A percentile compares a stretch with the other conserved stretches of the same genome.
Evolutionary conservation across 108 stramenopile species (phyloP).

Genomic region (Nitzschia sp.): DNA sequence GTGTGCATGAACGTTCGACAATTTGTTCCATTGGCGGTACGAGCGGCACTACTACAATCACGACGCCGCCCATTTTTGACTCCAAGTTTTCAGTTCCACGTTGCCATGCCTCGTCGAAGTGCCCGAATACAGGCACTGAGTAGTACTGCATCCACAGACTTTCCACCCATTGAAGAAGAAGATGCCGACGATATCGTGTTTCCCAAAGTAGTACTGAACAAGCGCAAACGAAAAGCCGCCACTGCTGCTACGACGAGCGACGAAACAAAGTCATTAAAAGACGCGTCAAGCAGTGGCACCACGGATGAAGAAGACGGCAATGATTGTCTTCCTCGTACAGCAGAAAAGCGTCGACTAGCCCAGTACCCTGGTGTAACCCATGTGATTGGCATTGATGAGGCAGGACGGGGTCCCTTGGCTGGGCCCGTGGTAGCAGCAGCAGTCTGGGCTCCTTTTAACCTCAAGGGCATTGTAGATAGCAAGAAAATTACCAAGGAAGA

Average conservation of each 20-base stretch:
- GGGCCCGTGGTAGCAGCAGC: constrained; percentile 89
- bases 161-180: not conserved
- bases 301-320: not conserved
- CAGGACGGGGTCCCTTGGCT: constrained; percentile 97
- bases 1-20: not conserved
- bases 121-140: not conserved
- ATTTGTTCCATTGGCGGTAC: not conserved
- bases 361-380: not conserved
- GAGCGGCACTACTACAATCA: not conserved
- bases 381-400: constrained; percentile 84
- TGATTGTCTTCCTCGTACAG: constrained; percentile 14
- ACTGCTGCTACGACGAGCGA: not conserved
- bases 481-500: constrained; percentile 90
- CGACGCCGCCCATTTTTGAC: not conserved
- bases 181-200: not conserved
- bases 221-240: not conserved
- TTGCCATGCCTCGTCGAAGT: constrained; percentile 4
- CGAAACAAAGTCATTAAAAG: too few species aligned
- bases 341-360: not conserved
- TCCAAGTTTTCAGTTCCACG: not conserved
- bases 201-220: not conserved
- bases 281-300: not conserved
- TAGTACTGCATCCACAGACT: not conserved
- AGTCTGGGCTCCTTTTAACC: constrained; percentile 59
- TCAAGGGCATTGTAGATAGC: constrained; percentile 88